These are phyloP conservation scores for Cytospora chrysosperma DNA, from an alignment of 2,329 filamentous ascomycete species.

Conservation along the genomic window DNA sequence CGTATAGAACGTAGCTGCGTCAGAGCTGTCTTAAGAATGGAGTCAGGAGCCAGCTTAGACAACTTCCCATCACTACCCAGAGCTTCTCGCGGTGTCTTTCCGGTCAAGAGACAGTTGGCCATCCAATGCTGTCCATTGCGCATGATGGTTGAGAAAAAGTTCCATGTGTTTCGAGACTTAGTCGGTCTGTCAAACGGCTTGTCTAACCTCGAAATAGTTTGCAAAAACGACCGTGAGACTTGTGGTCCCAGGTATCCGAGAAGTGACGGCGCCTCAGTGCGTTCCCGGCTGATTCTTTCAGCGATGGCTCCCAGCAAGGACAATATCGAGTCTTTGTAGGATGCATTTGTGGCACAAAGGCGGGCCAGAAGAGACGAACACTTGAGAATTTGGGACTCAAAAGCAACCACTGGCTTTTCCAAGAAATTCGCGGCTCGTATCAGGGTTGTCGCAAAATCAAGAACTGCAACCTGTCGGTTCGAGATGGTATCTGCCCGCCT, in stretches of 20 bases:
- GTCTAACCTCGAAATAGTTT: conserved; percentile 73
- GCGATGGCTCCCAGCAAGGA: conserved; percentile 72
- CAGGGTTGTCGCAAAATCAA: conserved; percentile 67
- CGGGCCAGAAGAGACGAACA: conserved; percentile 73
- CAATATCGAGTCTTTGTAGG: conserved; percentile 65
- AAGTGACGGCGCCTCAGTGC: conserved; percentile 86
- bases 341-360: conserved; percentile 68
- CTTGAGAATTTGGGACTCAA: conserved; percentile 81
- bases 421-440: conserved; percentile 68
- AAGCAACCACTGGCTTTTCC: conserved; percentile 59
- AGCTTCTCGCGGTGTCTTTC: conserved; percentile 76
- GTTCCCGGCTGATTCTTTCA: conserved; percentile 62
- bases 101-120: conserved; percentile 87
- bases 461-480: conserved; percentile 61
- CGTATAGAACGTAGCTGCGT: conserved; percentile 66
- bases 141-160: conserved; percentile 80
- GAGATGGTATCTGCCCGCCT: conserved; percentile 55
- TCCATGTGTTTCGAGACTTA: conserved; percentile 74
- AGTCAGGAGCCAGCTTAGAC: conserved; percentile 50
- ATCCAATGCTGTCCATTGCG: conserved; percentile 94
- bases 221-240: conserved; percentile 80
- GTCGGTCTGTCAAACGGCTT: conserved; percentile 66
- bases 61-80: conserved; percentile 57
- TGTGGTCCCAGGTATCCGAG: conserved; percentile 83
- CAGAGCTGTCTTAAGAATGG: conserved; percentile 74